phyloP scores from a whole-genome alignment of 306 rosid genomes.

The Vigna angularis region DNA sequence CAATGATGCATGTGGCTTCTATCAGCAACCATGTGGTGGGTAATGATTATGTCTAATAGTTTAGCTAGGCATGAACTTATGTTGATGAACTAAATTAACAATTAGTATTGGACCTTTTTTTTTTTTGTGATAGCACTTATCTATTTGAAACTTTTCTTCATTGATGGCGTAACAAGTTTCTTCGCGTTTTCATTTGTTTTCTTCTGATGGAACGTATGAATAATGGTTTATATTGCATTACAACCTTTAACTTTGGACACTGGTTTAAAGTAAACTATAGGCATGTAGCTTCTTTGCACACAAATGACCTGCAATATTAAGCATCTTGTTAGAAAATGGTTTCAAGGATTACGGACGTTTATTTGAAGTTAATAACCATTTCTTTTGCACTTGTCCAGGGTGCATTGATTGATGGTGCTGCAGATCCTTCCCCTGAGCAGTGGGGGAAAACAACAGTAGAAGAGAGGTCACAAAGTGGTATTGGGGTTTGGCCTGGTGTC shows the following conservation, averaged over 20 bases:
- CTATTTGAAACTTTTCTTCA: not conserved
- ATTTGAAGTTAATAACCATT: conserved; percentile 16
- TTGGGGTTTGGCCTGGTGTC: conserved; percentile 96
- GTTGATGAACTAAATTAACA: not conserved
- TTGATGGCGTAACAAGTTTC: not conserved
- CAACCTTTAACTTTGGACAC: not conserved
- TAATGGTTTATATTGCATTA: not conserved
- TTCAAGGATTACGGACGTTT: not conserved
- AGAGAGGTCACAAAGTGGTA: conserved; percentile 81
- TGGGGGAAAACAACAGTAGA: conserved; percentile 93
- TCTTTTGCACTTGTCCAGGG: conserved; percentile 58
- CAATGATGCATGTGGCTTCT: conserved; percentile 85
- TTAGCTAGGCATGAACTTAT: conserved; percentile 2
- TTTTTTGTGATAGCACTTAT: not conserved
- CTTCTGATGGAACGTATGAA: conserved; percentile 2
- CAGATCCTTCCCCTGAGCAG: conserved; percentile 97
- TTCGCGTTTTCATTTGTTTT: not conserved
- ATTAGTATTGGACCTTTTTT: not conserved
- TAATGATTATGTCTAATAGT: conserved; percentile 20
- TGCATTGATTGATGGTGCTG: conserved; percentile 94
- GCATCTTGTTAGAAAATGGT: not conserved
- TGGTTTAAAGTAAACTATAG: not conserved
- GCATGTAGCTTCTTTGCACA: conserved; percentile 4
- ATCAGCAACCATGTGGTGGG: conserved; percentile 91
- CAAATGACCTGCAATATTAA: conserved; percentile 1